Evolutionary conservation across 495 filamentous ascomycete species (phyloP).

Genomic region (Podospora bellae-mahoneyi): DNA sequence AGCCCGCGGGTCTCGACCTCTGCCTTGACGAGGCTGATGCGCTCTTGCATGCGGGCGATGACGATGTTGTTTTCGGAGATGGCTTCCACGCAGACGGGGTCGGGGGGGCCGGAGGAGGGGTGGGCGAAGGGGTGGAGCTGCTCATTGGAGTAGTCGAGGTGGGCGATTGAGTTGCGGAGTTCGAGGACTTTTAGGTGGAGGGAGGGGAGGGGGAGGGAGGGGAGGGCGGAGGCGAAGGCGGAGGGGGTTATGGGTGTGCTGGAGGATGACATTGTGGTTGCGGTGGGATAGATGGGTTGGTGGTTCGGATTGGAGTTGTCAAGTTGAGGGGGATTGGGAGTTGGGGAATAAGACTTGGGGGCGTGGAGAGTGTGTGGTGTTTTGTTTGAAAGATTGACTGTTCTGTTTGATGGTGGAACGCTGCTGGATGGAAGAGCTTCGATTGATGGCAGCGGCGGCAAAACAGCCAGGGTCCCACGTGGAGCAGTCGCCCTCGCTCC

Average conservation of each 20-base stretch:
- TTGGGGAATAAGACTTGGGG: background rate
- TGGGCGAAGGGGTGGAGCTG: slow-evolving; percentile 62
- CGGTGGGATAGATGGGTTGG: background rate
- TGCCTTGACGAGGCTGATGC: slow-evolving; percentile 61
- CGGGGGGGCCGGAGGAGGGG: slow-evolving; percentile 33
- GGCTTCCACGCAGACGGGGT: slow-evolving; percentile 65
- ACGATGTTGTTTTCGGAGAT: slow-evolving; percentile 74
- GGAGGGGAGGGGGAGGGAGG: slow-evolving; percentile 63
- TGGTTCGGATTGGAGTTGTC: background rate
- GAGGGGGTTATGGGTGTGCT: slow-evolving; percentile 56
- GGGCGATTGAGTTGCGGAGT: slow-evolving; percentile 75
- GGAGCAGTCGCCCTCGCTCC: background rate
- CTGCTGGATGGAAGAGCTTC: slow-evolving; percentile 1
- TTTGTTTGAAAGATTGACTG: background rate
- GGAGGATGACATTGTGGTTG: slow-evolving; percentile 43
- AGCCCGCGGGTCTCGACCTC: slow-evolving; percentile 76
- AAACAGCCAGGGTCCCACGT: background rate
- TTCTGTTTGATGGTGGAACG: background rate
- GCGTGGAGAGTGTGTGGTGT: background rate
- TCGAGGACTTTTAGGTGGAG: slow-evolving; percentile 80
- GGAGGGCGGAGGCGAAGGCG: slow-evolving; percentile 68
- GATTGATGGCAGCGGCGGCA: background rate
- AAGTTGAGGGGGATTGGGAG: background rate
- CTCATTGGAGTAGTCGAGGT: slow-evolving; percentile 74
- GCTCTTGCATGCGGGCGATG: slow-evolving; percentile 66